A percentile compares a stretch with the other conserved stretches of the same genome.
These are phyloP conservation scores for Lachnellula arida DNA, from an alignment of 2,329 filamentous ascomycete species.

Conservation along the genomic window DNA sequence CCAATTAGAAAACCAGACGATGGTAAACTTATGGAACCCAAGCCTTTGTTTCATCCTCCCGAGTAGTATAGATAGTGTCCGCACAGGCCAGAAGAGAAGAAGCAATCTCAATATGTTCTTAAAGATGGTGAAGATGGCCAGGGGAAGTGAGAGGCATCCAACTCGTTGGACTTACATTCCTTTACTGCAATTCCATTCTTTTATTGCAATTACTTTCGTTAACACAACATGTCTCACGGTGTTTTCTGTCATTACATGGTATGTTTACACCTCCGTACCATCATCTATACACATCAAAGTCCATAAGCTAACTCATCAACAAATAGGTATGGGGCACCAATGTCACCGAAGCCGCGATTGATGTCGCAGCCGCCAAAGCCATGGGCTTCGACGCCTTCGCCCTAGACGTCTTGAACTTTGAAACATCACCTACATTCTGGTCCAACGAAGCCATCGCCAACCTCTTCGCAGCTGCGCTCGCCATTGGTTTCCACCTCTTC, in stretches of 20 bases:
- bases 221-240: background rate
- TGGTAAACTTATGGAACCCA: no score
- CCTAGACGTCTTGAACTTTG: constrained; percentile 29
- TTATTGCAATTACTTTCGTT: background rate
- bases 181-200: background rate
- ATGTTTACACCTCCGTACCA: background rate
- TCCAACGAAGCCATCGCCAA: constrained; percentile 26
- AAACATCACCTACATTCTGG: constrained; percentile 16
- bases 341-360: constrained; percentile 13
- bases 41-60: no score
- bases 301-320: background rate
- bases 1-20: no score
- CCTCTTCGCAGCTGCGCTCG: constrained; percentile 32
- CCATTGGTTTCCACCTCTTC: constrained; percentile 32
- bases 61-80: no score
- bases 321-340: constrained; percentile 24
- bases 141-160: background rate
- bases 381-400: constrained; percentile 35
- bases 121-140: no score
- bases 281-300: background rate
- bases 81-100: no score
- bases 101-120: no score
- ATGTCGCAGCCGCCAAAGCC: constrained; percentile 20
- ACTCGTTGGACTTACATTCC: no score
- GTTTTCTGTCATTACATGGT: constrained; percentile 4